Percentiles rank a stretch among this genome's conserved stretches.
These are phyloP conservation scores for Berkeleyomyces rouxiae DNA, from an alignment of 2,329 filamentous ascomycete species.

Conservation along the genomic window DNA sequence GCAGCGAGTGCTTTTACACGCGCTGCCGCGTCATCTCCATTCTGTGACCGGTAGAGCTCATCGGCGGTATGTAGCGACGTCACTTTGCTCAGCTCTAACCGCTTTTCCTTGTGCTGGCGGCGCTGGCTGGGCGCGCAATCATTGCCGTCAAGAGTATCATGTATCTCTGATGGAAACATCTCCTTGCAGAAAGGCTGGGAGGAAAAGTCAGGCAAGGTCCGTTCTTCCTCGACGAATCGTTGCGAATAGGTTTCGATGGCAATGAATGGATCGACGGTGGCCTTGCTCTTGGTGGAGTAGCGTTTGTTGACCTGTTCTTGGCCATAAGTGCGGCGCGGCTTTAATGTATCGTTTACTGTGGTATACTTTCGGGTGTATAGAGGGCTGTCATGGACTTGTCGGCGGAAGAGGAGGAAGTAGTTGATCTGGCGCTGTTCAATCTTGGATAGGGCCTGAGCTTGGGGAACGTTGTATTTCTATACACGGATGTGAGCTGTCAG, in stretches of 20 bases:
- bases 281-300: conserved; percentile 37
- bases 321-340: conserved; percentile 31
- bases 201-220: conserved; percentile 37
- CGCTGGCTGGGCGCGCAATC: conserved; percentile 19
- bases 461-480: conserved; percentile 34
- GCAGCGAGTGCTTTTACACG: conserved; percentile 19
- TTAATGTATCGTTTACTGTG: conserved; percentile 24
- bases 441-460: conserved; percentile 26
- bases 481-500: neutral
- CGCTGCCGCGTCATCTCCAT: conserved; percentile 18
- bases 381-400: conserved; percentile 36
- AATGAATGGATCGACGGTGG: conserved; percentile 41
- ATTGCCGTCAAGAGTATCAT: conserved; percentile 35
- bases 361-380: conserved; percentile 40
- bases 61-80: conserved; percentile 33
- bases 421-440: conserved; percentile 32
- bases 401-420: conserved; percentile 38
- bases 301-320: conserved; percentile 42
- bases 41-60: conserved; percentile 30
- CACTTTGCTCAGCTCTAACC: conserved; percentile 30
- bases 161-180: conserved; percentile 40
- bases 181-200: conserved; percentile 33
- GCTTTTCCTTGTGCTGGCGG: conserved; percentile 24
- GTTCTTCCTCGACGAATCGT: conserved; percentile 33
- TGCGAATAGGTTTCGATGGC: conserved; percentile 41